These are phyloP conservation scores for Glomus cerebriforme DNA, from an alignment of 192 early-diverging fungal genomes.

Conservation along the genomic window DNA sequence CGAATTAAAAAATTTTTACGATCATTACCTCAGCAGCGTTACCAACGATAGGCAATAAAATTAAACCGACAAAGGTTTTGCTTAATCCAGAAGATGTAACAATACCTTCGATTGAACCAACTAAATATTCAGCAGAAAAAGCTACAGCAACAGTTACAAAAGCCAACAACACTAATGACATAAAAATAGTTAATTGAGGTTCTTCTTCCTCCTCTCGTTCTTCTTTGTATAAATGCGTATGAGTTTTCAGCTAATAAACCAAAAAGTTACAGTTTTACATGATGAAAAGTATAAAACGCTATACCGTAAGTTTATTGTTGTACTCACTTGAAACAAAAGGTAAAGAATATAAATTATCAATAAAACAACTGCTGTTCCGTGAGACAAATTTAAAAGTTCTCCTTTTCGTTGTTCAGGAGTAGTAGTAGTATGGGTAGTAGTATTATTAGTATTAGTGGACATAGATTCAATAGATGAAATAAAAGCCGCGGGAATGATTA, in stretches of 20 bases:
- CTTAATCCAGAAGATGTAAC: slow-evolving; percentile 67
- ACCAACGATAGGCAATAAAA: slow-evolving; percentile 88
- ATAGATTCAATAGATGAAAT: slow-evolving; percentile 10
- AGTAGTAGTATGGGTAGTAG: too few species aligned
- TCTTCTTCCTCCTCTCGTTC: slow-evolving; percentile 6
- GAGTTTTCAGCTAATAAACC: background rate
- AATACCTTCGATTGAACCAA: slow-evolving; percentile 79
- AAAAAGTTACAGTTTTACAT: too few species aligned
- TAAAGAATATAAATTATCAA: slow-evolving; percentile 68
- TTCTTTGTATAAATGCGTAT: background rate
- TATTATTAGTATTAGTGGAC: too few species aligned
- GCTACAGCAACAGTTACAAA: slow-evolving; percentile 70
- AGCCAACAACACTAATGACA: slow-evolving; percentile 46
- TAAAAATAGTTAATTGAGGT: slow-evolving; percentile 53
- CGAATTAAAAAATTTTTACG: too few species aligned
- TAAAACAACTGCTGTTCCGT: slow-evolving; percentile 68
- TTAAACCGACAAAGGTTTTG: slow-evolving; percentile 86
- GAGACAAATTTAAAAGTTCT: slow-evolving; percentile 60
- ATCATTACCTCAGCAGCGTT: slow-evolving; percentile 72
- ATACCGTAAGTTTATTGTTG: background rate
- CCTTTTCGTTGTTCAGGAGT: slow-evolving; percentile 32
- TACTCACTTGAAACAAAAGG: slow-evolving; percentile 60
- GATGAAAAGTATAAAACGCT: too few species aligned
- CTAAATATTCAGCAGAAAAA: slow-evolving; percentile 83
- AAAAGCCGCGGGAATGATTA: slow-evolving; percentile 75